Evolutionary conservation across 208 protist species (phyloP), one percentile per base, ranked within the genome.

Genomic region (Wallacemonas rigidus): DNA sequence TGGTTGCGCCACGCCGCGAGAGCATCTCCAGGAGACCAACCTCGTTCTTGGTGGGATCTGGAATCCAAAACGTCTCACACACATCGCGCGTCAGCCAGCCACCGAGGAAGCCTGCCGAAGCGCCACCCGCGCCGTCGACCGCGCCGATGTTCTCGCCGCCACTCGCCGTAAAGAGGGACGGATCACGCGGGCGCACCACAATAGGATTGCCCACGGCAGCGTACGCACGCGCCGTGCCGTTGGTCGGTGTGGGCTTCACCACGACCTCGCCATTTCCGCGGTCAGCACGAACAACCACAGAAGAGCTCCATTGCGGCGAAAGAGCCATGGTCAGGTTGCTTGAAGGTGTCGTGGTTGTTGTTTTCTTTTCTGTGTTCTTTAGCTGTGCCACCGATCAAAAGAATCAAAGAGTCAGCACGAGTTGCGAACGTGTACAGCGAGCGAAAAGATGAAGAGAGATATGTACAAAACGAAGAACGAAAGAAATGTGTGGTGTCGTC

Each of bases 11-110:
- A 5, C 87, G 87, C 3, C 83, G 85, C 48, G 83, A 54, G 14
- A 95, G 77, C 47, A 76, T 67, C 76, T 95, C 87, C 11, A 95
- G 74, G 43, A 95, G 62, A 2, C 90, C 87, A 47, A 88, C 69
- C 75, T 95, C 89, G 3, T 82, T 80, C 67, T 76, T 75, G 12
- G 64, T 72, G 0, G 76, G 40, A 65, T 91, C 86, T 2, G 90
- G 90, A 38, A 91, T 57, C 87, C 90, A 95, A 60, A 90, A 95
- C 8, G 90, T 92, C 53, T 71, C 61, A 36, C 78, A 70, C 15
- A 85, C 57, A 70, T 90, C 85, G 40, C 77, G 79, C 15, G 60
- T 50, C 40, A 65, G 43, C 60, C 71, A 44, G 79, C 74, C 36
- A 75, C 68, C 76, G 57, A 77, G 38, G 17, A 74, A 61, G n/a